Percentiles rank a stretch among this genome's conserved stretches.
These are phyloP conservation scores for Epichloe aotearoae DNA, from an alignment of 2,329 filamentous ascomycete genomes.

Conservation along the genomic window DNA sequence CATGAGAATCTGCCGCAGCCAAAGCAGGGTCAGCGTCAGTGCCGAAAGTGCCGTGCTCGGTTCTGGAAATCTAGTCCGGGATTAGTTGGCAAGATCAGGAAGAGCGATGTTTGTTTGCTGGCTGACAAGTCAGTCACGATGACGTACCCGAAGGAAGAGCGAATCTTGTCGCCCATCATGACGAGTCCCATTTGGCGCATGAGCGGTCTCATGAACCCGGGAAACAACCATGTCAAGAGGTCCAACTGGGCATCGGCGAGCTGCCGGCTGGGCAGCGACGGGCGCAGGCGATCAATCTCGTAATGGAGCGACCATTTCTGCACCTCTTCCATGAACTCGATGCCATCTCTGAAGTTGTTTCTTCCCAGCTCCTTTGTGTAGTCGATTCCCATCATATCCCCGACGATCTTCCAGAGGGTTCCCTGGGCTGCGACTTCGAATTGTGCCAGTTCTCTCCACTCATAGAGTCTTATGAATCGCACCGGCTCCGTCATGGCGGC, in stretches of 20 bases:
- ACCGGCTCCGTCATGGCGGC: slow-evolving; percentile 55
- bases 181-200: slow-evolving; percentile 39
- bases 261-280: slow-evolving; percentile 31
- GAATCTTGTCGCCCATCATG: slow-evolving; percentile 50
- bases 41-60: slow-evolving; percentile 23
- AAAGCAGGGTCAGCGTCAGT: slow-evolving; percentile 34
- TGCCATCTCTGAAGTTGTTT: slow-evolving; percentile 32
- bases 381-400: slow-evolving; percentile 54
- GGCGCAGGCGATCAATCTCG: slow-evolving; percentile 46
- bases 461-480: slow-evolving; percentile 49
- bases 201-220: slow-evolving; percentile 30
- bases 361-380: slow-evolving; percentile 27
- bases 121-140: too few species aligned
- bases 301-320: slow-evolving; percentile 38
- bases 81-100: not conserved
- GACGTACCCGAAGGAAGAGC: slow-evolving; percentile 50
- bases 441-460: slow-evolving; percentile 55
- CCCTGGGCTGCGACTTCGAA: slow-evolving; percentile 56
- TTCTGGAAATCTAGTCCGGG: slow-evolving; percentile 26
- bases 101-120: too few species aligned
- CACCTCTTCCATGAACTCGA: slow-evolving; percentile 38
- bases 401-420: slow-evolving; percentile 60
- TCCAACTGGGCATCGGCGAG: slow-evolving; percentile 46
- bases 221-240: slow-evolving; percentile 44
- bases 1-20: slow-evolving; percentile 39